Conservation (phyloP, 2,329 filamentous ascomycete genomes). For the Colletotrichum sp. region DNA sequence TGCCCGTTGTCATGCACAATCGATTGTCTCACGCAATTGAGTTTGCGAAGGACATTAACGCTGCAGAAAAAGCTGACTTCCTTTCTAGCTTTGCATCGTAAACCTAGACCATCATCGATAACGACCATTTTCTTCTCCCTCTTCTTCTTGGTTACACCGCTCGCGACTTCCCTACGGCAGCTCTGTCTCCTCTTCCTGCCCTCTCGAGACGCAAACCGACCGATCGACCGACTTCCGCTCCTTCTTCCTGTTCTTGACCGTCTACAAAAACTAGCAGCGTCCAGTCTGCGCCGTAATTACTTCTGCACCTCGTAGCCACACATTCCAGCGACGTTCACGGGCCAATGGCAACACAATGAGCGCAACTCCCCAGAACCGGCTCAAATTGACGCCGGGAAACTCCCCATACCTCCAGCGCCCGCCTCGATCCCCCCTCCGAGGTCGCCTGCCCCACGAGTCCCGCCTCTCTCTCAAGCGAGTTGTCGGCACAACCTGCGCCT, state of each 20-base stretch:
- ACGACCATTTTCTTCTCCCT: background rate
- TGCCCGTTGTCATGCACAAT: background rate
- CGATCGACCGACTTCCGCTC: background rate
- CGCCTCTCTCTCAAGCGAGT: constrained; percentile 80
- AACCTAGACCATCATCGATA: background rate
- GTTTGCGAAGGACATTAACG: background rate
- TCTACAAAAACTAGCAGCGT: background rate
- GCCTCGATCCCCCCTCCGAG: constrained; percentile 65
- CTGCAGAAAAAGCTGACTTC: background rate
- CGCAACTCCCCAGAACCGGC: constrained; percentile 62
- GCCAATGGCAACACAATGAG: constrained; percentile 65
- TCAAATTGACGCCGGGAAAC: constrained; percentile 77
- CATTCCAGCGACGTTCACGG: constrained; percentile 15
- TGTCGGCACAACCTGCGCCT: constrained; percentile 87
- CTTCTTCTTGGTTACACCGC: background rate
- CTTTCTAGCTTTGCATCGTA: constrained; percentile 13
- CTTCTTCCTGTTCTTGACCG: background rate
- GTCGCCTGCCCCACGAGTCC: constrained; percentile 52
- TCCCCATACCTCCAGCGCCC: constrained; percentile 71
- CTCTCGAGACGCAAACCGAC: background rate
- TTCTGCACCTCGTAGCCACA: background rate
- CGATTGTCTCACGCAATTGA: constrained; percentile 2
- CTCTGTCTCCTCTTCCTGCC: background rate
- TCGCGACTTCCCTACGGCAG: background rate
- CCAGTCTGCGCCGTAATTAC: constrained; percentile 3